phyloP scores from a whole-genome alignment of 2,329 filamentous ascomycete species.

The Talaromyces islandicus region DNA sequence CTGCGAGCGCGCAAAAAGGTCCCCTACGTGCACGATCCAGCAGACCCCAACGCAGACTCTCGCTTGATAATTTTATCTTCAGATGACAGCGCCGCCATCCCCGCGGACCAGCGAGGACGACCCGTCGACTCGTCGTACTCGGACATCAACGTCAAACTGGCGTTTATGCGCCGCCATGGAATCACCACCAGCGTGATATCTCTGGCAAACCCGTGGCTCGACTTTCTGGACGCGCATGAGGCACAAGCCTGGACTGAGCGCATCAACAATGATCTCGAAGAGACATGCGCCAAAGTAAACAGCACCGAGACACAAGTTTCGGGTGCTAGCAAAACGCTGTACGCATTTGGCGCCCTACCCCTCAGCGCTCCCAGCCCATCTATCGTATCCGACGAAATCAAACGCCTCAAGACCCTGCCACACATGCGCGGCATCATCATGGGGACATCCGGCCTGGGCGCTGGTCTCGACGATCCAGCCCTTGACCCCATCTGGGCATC shows the following conservation, averaged over 20 bases:
- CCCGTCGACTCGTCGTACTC: constrained; percentile 81
- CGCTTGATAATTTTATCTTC: constrained; percentile 43
- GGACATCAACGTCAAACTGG: constrained; percentile 70
- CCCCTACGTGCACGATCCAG: constrained; percentile 40
- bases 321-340: constrained; percentile 61
- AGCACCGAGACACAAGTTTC: not conserved
- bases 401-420: constrained; percentile 54
- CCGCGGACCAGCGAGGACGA: constrained; percentile 55
- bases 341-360: constrained; percentile 77
- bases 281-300: constrained; percentile 55
- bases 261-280: constrained; percentile 73
- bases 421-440: constrained; percentile 82
- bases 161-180: constrained; percentile 79
- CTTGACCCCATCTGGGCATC: constrained; percentile 68
- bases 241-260: constrained; percentile 58
- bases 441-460: constrained; percentile 74
- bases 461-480: constrained; percentile 70
- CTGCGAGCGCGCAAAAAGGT: constrained; percentile 47
- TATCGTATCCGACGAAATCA: constrained; percentile 58
- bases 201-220: constrained; percentile 89
- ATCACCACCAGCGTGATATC: constrained; percentile 83
- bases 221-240: constrained; percentile 63
- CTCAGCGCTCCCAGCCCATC: constrained; percentile 60
- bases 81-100: constrained; percentile 36
- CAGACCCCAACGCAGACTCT: constrained; percentile 23